A percentile compares a stretch with the other conserved stretches of the same genome.
phyloP scores from a whole-genome alignment of 352 stramenopile species.

The Phytophthora pseudosyringae region DNA sequence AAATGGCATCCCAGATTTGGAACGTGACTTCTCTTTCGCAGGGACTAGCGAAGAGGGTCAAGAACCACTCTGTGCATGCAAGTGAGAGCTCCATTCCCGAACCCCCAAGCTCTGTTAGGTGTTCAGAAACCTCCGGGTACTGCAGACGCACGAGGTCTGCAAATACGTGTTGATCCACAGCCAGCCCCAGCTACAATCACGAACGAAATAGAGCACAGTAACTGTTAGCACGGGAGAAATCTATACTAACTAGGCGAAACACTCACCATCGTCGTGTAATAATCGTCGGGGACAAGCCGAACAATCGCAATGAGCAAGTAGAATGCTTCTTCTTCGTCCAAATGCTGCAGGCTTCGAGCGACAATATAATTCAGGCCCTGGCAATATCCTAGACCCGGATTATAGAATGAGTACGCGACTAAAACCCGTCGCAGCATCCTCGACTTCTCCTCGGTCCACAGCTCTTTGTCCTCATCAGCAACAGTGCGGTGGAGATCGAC shows the following conservation, averaged over 20 bases:
- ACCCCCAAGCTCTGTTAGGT: slow-evolving; percentile 71
- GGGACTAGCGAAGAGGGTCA: slow-evolving; percentile 87
- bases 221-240: slow-evolving; percentile 2
- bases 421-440: slow-evolving; percentile 80
- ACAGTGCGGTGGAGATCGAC: slow-evolving; percentile 85
- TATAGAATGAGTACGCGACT: slow-evolving; percentile 86
- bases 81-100: slow-evolving; percentile 87
- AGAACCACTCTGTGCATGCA: slow-evolving; percentile 89
- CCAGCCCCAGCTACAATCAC: slow-evolving; percentile 66
- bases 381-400: slow-evolving; percentile 85
- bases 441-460: slow-evolving; percentile 74
- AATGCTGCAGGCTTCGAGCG: slow-evolving; percentile 66
- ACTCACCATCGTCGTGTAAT: slow-evolving; percentile 89
- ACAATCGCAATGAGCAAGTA: slow-evolving; percentile 87
- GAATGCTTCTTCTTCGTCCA: slow-evolving; percentile 82
- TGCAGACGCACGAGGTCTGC: slow-evolving; percentile 83
- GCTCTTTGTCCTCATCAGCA: slow-evolving; percentile 57
- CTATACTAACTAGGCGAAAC: not conserved
- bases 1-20: slow-evolving; percentile 86
- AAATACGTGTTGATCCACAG: slow-evolving; percentile 91
- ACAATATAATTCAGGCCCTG: slow-evolving; percentile 92
- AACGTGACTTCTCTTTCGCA: slow-evolving; percentile 77
- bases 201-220: not conserved
- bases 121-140: slow-evolving; percentile 69
- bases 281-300: slow-evolving; percentile 81